phyloP scores from a whole-genome alignment of 768 basidiomycete genomes.

The Roridomyces roridus region DNA sequence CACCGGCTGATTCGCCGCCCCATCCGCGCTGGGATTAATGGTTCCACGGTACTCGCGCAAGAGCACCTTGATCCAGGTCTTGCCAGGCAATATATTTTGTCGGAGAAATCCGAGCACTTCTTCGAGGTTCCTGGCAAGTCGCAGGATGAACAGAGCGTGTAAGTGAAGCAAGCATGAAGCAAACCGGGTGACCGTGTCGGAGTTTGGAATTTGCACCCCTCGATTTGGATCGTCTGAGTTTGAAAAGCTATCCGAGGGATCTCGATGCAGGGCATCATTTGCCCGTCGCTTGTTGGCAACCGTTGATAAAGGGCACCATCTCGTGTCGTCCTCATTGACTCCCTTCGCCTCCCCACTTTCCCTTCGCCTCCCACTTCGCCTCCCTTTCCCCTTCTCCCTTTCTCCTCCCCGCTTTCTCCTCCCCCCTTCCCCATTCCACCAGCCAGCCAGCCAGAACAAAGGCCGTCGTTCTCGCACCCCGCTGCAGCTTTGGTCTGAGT shows the following conservation, averaged over 20 bases:
- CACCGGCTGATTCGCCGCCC: no score
- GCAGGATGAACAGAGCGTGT: neutral
- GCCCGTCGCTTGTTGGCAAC: neutral
- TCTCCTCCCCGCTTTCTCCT: neutral
- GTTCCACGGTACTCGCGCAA: no score
- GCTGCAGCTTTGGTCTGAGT: conserved; percentile 14
- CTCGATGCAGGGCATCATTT: neutral
- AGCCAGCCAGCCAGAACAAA: neutral
- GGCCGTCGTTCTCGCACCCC: neutral
- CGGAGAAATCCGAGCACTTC: no score
- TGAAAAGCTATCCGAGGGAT: conserved; percentile 6
- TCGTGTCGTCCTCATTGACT: no score
- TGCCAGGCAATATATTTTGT: no score
- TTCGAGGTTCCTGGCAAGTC: neutral
- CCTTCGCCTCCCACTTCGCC: neutral
- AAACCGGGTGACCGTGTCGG: neutral
- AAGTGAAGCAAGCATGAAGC: neutral
- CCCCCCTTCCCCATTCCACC: neutral
- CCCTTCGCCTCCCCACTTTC: no score
- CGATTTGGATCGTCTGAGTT: conserved; percentile 19
- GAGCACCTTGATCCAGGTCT: no score
- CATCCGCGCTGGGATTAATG: no score
- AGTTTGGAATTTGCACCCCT: conserved; percentile 5
- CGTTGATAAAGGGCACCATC: neutral
- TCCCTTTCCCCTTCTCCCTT: neutral